Percentiles rank a stretch among this genome's conserved stretches.
phyloP scores from a whole-genome alignment of 768 basidiomycete genomes.

The Hericium erinaceus region DNA sequence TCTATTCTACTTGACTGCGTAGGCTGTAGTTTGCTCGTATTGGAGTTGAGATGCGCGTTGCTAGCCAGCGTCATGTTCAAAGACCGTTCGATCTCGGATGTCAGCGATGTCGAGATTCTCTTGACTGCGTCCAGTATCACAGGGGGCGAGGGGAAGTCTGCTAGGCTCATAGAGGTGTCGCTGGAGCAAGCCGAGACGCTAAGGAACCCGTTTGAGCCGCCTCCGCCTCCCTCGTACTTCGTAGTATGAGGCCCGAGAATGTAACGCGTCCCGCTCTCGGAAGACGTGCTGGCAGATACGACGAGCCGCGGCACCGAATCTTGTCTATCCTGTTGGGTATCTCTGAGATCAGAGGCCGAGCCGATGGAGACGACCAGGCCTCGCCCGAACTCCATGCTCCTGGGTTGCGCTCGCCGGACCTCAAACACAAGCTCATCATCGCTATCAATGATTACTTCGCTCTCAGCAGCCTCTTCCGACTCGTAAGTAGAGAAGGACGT shows the following conservation, averaged over 20 bases:
- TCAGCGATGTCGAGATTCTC: neutral
- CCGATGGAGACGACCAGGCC: neutral
- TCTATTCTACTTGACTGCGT: neutral
- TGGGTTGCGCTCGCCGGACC: neutral
- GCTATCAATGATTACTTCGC: neutral
- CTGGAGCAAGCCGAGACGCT: neutral
- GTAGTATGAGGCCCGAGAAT: neutral
- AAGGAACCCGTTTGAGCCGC: neutral
- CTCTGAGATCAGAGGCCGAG: neutral
- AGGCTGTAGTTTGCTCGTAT: neutral
- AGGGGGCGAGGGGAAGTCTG: neutral
- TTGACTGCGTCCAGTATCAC: neutral
- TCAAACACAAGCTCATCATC: neutral
- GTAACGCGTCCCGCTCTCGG: neutral
- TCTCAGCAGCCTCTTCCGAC: neutral
- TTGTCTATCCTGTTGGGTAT: neutral
- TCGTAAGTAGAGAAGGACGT: neutral
- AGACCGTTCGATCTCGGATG: neutral
- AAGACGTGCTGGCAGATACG: constrained; percentile 1
- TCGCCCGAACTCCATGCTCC: constrained; percentile 1
- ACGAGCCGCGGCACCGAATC: neutral
- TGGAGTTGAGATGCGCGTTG: neutral
- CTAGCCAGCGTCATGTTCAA: neutral
- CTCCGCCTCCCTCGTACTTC: neutral
- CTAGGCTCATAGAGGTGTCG: neutral